Conservation (phyloP, 441 rosid species). For the Melastoma candidum region DNA sequence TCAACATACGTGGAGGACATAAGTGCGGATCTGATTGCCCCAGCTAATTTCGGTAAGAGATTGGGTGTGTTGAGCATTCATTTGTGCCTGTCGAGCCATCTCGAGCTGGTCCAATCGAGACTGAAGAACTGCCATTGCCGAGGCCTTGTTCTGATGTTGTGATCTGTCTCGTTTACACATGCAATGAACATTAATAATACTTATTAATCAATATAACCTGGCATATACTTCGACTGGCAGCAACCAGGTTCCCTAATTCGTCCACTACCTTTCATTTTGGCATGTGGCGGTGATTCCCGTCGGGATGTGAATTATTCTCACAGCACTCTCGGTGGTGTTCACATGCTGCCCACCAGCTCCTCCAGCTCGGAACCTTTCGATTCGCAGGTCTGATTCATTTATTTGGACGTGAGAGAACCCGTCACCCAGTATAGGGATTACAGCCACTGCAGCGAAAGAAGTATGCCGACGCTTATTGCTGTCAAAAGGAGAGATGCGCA, state of each 20-base stretch:
- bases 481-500: constrained; percentile 91
- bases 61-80: constrained; percentile 88
- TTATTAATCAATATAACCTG: too few relatives aligned
- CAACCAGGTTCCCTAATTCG: not conserved
- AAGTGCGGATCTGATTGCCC: constrained; percentile 93
- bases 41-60: constrained; percentile 87
- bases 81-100: constrained; percentile 82
- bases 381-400: constrained; percentile 86
- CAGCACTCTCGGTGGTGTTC: constrained; percentile 96
- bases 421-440: constrained; percentile 76
- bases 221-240: too few relatives aligned
- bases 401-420: constrained; percentile 73
- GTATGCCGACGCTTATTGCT: constrained; percentile 87
- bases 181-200: too few relatives aligned
- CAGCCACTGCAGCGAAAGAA: constrained; percentile 97
- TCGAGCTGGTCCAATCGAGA: constrained; percentile 89
- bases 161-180: constrained; percentile 34
- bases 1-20: constrained; percentile 72
- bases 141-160: constrained; percentile 87
- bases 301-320: constrained; percentile 84
- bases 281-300: constrained; percentile 83
- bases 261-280: constrained; percentile 74
- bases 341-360: constrained; percentile 92
- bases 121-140: constrained; percentile 96
- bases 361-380: constrained; percentile 83